Conservation (phyloP, 441 rosid genomes). For the Erysimum cheiri region DNA sequence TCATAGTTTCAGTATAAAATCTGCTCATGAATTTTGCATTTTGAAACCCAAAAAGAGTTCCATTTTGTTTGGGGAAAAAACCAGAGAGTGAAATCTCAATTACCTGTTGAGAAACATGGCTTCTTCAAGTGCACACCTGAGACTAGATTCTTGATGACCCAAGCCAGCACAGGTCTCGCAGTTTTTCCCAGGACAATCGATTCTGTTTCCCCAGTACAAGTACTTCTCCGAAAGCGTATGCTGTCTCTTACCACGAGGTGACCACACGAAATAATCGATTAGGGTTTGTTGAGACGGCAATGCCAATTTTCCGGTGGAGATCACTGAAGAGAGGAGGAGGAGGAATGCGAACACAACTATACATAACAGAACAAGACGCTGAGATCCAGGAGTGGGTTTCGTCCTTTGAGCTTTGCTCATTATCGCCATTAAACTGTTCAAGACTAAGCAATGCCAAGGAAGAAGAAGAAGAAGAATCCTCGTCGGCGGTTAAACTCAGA, state of each 20-base stretch:
- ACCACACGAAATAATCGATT: conserved; percentile 43
- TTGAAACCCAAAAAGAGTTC: too few species aligned
- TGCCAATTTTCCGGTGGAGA: conserved; percentile 60
- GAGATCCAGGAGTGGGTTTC: conserved; percentile 53
- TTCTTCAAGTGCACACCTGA: conserved; percentile 96
- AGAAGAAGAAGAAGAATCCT: conserved; percentile 7
- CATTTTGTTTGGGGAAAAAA: neutral
- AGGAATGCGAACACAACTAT: conserved; percentile 51
- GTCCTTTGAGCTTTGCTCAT: conserved; percentile 54
- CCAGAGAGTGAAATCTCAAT: neutral
- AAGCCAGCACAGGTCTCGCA: conserved; percentile 91
- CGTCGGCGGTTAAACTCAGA: conserved; percentile 1
- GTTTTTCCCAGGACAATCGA: conserved; percentile 97
- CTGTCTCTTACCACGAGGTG: conserved; percentile 44
- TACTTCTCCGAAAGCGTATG: conserved; percentile 78
- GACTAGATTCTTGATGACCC: conserved; percentile 99
- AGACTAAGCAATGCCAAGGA: conserved; percentile 19
- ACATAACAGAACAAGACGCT: conserved; percentile 51
- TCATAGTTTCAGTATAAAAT: neutral
- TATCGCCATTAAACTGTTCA: conserved; percentile 60
- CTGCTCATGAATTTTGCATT: too few species aligned
- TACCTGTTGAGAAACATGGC: conserved; percentile 87
- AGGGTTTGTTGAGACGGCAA: conserved; percentile 49
- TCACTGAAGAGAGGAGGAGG: conserved; percentile 54
- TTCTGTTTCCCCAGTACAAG: conserved; percentile 90